Conservation (phyloP, 345 rosid genomes). For the Stellera chamaejasme region DNA sequence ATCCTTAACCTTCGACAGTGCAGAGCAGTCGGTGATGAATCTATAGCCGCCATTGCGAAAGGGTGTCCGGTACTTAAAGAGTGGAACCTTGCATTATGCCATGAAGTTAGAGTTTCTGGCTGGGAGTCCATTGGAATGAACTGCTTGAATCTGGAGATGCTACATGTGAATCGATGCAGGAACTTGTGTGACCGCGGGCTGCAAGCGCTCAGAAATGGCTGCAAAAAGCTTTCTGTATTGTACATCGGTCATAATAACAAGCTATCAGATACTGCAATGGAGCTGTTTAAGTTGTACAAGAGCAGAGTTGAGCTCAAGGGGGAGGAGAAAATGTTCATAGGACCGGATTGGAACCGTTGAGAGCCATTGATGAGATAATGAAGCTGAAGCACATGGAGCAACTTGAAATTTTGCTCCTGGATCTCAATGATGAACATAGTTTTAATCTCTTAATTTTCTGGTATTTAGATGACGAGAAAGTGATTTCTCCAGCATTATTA, state of each 20-base stretch:
- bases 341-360: conserved; percentile 42
- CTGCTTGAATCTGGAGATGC: conserved; percentile 52
- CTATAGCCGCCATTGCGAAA: conserved; percentile 52
- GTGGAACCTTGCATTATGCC: conserved; percentile 67
- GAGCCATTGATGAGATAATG: no score
- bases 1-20: conserved; percentile 56
- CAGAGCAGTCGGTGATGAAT: conserved; percentile 50
- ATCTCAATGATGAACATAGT: no score
- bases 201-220: conserved; percentile 52
- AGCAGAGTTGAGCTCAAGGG: conserved; percentile 29
- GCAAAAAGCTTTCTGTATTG: conserved; percentile 44
- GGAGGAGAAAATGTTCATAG: conserved; percentile 43
- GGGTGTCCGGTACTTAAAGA: conserved; percentile 67
- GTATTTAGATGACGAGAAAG: no score
- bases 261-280: conserved; percentile 28
- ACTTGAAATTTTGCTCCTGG: no score
- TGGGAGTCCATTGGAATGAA: conserved; percentile 49
- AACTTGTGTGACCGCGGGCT: conserved; percentile 53
- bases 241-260: conserved; percentile 27
- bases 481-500: no score
- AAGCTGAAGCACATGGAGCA: no score
- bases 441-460: no score
- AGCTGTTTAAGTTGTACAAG: conserved; percentile 46
- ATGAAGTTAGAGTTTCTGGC: conserved; percentile 43
- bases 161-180: conserved; percentile 63